Evolutionary conservation across 2,329 filamentous ascomycete species (phyloP), one percentile per base, ranked within the genome.

Genomic region (Juglanconis oblonga): DNA sequence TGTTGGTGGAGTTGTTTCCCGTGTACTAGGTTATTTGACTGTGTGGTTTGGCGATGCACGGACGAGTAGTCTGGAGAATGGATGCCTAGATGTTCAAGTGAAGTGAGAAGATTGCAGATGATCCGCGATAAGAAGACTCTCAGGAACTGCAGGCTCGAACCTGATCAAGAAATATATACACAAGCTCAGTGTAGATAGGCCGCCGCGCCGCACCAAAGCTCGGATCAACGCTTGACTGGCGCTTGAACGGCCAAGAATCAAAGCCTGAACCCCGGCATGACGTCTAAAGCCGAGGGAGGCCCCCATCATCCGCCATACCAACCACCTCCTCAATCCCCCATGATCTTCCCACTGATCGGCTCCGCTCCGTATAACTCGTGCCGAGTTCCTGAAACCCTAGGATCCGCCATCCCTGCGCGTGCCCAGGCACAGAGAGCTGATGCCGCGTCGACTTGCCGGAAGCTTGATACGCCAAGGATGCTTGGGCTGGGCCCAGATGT

Each of bases 181-280:
- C 36, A 57, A 24, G 48, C 48, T 57, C 55, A 36, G 48, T 29
- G 55, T 50, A 17, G 51, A 52, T 47, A 52, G 24, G 36, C 33
- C 38, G 55, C 55, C 55, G 48, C 49, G 40, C 55, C 38, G 55
- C 55, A 50, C 35, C 48, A 51, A 44, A 44, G 40, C 40, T 44
- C 40, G 40, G 40, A 44, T 44, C 8, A 44, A n/a, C 5, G 11
- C 14, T 13, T 44, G 40, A 44, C 10, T 44, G 40, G 40, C 14
- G 56, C 56, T 58, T 58, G 50, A 58, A 58, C 56, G 32, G 56
- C 56, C 56, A 58, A 58, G 56, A 47, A 52, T n/a, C 40, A 13
- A n/a, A 36, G 56, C 50, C 56, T 38, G 45, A 52, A 44, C 5
- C 11, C 14, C 14, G 52, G 32, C 49, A 58, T 58, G 50, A 53